Evolutionary conservation across 2,329 filamentous ascomycete genomes (phyloP).

Genomic region (Cadophora sp.): DNA sequence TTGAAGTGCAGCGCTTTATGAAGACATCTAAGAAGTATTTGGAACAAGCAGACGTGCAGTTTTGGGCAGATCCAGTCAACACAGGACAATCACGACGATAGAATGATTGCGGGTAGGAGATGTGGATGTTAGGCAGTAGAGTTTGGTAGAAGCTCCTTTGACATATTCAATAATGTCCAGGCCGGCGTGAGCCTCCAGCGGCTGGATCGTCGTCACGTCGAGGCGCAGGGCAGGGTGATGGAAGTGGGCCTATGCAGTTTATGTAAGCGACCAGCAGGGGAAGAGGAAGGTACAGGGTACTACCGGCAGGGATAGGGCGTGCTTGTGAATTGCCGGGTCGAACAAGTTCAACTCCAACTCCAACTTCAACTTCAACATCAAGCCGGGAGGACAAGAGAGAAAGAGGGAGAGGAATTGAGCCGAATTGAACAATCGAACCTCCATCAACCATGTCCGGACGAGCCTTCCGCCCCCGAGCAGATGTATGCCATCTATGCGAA

Average conservation of each 20-base stretch:
- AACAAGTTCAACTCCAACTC: conserved; percentile 29
- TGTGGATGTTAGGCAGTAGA: not conserved
- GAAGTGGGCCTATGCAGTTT: not conserved
- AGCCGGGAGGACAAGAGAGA: conserved; percentile 9
- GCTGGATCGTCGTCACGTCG: conserved; percentile 25
- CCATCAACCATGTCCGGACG: conserved; percentile 49
- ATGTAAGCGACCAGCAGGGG: conserved; percentile 8
- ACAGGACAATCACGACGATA: not conserved
- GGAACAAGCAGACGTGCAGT: not conserved
- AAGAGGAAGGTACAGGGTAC: too few relatives aligned
- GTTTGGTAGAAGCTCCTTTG: not conserved
- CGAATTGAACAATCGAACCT: not conserved
- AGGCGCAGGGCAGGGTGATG: too few relatives aligned
- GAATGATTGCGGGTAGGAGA: not conserved
- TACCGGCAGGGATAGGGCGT: not conserved
- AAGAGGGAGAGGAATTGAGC: conserved; percentile 13
- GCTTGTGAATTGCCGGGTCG: conserved; percentile 23
- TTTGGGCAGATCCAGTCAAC: not conserved
- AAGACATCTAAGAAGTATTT: not conserved
- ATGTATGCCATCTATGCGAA: conserved; percentile 54
- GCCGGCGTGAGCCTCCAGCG: conserved; percentile 10
- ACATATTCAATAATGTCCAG: not conserved
- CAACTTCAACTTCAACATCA: conserved; percentile 28
- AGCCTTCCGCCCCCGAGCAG: conserved; percentile 40
- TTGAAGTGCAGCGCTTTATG: not conserved